Conservation (phyloP, 2,329 filamentous ascomycete species). For the Coniella lustricola region DNA sequence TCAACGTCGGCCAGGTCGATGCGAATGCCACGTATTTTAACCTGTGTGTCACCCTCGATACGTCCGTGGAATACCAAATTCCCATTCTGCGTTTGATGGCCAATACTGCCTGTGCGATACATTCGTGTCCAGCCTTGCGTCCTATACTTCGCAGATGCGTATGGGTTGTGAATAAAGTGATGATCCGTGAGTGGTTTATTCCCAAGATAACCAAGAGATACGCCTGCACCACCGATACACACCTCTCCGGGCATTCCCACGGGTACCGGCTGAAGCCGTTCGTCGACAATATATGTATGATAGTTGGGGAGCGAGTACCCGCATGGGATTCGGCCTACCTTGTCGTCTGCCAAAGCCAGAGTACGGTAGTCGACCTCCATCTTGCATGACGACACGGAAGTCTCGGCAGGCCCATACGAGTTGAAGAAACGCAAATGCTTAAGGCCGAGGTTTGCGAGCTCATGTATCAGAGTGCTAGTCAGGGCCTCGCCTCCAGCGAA, state of each 20-base stretch:
- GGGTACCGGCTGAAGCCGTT: slow-evolving; percentile 23
- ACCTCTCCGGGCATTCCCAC: slow-evolving; percentile 33
- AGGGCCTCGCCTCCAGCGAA: not conserved
- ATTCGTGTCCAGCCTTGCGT: slow-evolving; percentile 16
- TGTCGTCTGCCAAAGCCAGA: no score
- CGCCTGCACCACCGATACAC: slow-evolving; percentile 31
- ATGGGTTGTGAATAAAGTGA: not conserved
- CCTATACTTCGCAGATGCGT: not conserved
- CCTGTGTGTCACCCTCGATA: slow-evolving; percentile 31
- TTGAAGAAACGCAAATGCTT: not conserved
- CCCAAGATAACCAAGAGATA: slow-evolving; percentile 32
- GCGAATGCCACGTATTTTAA: slow-evolving; percentile 33
- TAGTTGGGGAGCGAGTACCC: slow-evolving; percentile 22
- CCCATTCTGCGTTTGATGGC: slow-evolving; percentile 26
- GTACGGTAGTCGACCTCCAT: not conserved
- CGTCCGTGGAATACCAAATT: slow-evolving; percentile 30
- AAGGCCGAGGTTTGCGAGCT: not conserved
- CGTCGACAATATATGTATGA: slow-evolving; percentile 34
- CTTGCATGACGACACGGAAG: not conserved
- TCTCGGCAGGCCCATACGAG: slow-evolving; percentile 1
- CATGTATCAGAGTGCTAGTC: not conserved
- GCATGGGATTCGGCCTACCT: not conserved
- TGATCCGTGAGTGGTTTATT: slow-evolving; percentile 17
- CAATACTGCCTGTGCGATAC: slow-evolving; percentile 35
- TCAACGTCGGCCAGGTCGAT: slow-evolving; percentile 29